Evolutionary conservation across 2,329 filamentous ascomycete genomes (phyloP).

Genomic region (Calonectria pteridis): DNA sequence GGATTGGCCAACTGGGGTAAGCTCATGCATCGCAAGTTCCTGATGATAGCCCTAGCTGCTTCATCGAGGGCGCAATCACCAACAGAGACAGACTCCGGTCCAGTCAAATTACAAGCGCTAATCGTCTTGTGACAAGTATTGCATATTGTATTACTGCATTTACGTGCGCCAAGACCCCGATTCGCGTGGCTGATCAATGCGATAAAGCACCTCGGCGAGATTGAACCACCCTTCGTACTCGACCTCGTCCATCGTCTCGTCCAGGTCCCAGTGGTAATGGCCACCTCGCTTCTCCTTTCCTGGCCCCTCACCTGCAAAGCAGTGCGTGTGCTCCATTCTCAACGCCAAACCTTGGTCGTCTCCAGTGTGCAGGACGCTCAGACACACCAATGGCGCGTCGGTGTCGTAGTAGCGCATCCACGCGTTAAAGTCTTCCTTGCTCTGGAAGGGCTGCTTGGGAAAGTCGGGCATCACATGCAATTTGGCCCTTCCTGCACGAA

Average conservation of each 20-base stretch:
- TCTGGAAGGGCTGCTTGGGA: slow-evolving; percentile 48
- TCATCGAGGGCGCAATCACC: neutral
- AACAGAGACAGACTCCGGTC: neutral
- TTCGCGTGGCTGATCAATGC: slow-evolving; percentile 48
- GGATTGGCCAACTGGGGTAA: neutral
- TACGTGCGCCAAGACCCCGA: neutral
- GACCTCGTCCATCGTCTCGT: slow-evolving; percentile 46
- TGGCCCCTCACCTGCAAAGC: slow-evolving; percentile 47
- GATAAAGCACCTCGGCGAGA: slow-evolving; percentile 54
- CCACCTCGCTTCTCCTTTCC: slow-evolving; percentile 51
- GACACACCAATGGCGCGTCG: slow-evolving; percentile 52
- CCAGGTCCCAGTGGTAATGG: slow-evolving; percentile 59
- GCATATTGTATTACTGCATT: neutral
- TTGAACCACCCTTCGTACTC: slow-evolving; percentile 63
- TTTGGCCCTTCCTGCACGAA: slow-evolving; percentile 51
- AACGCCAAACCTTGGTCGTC: slow-evolving; percentile 52
- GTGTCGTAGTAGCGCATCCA: slow-evolving; percentile 57
- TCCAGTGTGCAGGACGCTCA: slow-evolving; percentile 57
- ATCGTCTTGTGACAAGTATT: neutral
- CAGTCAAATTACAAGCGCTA: neutral
- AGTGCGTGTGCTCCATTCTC: slow-evolving; percentile 62
- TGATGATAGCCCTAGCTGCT: neutral
- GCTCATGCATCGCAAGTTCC: neutral
- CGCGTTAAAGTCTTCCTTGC: slow-evolving; percentile 45
- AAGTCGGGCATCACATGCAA: slow-evolving; percentile 62